Conservation (phyloP, 2,329 filamentous ascomycete species). For the Aspergillus chevalieri region DNA sequence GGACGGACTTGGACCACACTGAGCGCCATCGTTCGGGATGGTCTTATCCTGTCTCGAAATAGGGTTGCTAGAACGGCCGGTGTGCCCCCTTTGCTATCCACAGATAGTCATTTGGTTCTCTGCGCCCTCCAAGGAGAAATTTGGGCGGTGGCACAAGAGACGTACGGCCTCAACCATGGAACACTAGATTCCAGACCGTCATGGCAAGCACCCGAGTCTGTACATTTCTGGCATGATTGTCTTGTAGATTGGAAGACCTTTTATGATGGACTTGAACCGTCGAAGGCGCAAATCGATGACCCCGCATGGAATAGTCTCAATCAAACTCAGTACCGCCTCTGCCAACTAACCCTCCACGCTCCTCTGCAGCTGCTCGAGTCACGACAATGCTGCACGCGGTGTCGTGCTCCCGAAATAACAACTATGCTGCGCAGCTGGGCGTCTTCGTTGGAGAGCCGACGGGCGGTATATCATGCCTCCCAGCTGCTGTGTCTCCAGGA, state of each 20-base stretch:
- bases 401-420: not conserved
- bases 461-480: not conserved
- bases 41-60: not conserved
- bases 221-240: not conserved
- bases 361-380: not conserved
- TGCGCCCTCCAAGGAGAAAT: not conserved
- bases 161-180: not conserved
- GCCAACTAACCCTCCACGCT: not conserved
- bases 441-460: not conserved
- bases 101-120: not conserved
- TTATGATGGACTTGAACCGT: not conserved
- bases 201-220: not conserved
- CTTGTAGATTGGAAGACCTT: not conserved
- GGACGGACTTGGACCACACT: not conserved
- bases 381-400: conserved; percentile 17
- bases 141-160: not conserved
- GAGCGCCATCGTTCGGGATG: not conserved
- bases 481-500: not conserved
- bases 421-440: not conserved
- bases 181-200: not conserved
- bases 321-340: not conserved
- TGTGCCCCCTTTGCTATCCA: not conserved
- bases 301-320: not conserved
- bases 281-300: not conserved
- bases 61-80: not conserved